Base-by-base conservation (phyloP, 2,329 filamentous ascomycete genomes). In the Amauroascus verrucosus region DNA sequence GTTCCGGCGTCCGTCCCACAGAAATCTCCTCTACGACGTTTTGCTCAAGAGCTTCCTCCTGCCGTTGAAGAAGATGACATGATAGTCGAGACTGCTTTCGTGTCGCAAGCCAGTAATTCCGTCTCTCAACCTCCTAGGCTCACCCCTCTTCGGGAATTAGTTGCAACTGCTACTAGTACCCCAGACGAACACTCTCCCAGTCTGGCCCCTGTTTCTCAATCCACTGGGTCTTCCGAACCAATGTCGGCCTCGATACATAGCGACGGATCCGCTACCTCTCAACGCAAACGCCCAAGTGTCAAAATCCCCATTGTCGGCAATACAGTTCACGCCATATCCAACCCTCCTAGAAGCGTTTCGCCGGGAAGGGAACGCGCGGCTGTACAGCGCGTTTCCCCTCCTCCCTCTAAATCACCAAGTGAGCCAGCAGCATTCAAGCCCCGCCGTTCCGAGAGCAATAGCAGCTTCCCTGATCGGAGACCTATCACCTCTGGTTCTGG, bases 401-500 rank as follows among this genome's bases (percentile, higher is more conserved):
- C 66, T n/a, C 61, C 66, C 7, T 59, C 65, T 18, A 11, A 60
- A 60, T 43, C 66, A 63, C 20, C 57, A 59, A 53, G 55, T 60
- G 43, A 65, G 65, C 55, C 66, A 64, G 35, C 33, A 24, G 38
- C 37, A 1, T 44, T 44, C 18, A 51, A 20, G 48, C 57, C 68
- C 28, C 66, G 65, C 52, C 66, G 70, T 18, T 72, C 70, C 7
- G 65, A 64, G 38, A 73, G 70, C 57, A 48, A 46, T 28, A 52
- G 66, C 54, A 70, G 68, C 52, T 52, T 61, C 38, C 66, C 64
- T 26, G 68, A 69, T 14, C 68, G 61, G 53, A 68, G 70, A 20
- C 69, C 70, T 16, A 58, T 67, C 30, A 71, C 70, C 28, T 63
- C 70, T 16, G 64, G 67, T n/a, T 71, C 70, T 9, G 61, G 67